Evolutionary conservation across 2,329 filamentous ascomycete species (phyloP).

Genomic region (Daldinia sp.): DNA sequence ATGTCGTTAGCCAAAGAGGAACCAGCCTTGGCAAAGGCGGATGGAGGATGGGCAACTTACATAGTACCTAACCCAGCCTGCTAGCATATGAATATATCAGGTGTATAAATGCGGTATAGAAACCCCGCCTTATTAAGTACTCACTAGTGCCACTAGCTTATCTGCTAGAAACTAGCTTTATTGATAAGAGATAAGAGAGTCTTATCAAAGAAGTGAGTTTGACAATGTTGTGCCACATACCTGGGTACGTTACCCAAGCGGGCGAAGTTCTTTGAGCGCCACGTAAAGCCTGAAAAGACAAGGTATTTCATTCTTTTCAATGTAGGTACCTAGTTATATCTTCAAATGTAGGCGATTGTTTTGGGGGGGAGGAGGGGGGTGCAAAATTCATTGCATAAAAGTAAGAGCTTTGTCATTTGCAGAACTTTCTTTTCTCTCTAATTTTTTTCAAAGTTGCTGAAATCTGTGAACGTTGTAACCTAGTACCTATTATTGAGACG

Average conservation of each 20-base stretch:
- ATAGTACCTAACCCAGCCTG: too few species aligned
- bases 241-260: too few species aligned
- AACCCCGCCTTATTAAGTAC: conserved; percentile 16
- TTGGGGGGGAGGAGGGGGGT: too few species aligned
- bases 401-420: not conserved
- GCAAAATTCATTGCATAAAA: not conserved
- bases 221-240: not conserved
- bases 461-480: not conserved
- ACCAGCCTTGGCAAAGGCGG: not conserved
- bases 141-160: not conserved
- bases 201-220: conserved; percentile 16
- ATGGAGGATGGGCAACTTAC: not conserved
- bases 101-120: conserved; percentile 9
- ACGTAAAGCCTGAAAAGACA: not conserved
- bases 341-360: too few species aligned
- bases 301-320: not conserved
- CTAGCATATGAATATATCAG: conserved; percentile 16
- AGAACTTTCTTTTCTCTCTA: not conserved
- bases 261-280: not conserved
- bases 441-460: not conserved
- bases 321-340: not conserved
- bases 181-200: conserved; percentile 27
- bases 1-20: too few species aligned
- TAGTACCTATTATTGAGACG: not conserved
- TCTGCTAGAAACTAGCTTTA: not conserved